Conservation (phyloP, 306 rosid genomes). For the Betula pendula region DNA sequence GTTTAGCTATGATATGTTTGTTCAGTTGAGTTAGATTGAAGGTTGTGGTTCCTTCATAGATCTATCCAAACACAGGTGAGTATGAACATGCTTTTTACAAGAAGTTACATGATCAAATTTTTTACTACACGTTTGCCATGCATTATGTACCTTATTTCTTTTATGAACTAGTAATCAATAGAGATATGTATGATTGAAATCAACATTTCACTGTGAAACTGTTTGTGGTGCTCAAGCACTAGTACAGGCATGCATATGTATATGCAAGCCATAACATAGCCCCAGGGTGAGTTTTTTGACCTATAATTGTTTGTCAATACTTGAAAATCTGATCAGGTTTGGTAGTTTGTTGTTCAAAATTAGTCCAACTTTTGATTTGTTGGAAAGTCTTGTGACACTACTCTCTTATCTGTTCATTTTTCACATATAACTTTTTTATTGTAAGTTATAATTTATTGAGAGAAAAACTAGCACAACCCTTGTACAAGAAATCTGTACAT, state of each 20-base stretch:
- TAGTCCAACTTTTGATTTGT: neutral
- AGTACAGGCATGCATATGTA: neutral
- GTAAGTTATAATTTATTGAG: no score
- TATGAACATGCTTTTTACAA: neutral
- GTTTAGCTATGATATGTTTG: neutral
- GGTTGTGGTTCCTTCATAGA: neutral
- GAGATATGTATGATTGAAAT: neutral
- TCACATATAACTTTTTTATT: no score
- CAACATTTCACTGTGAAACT: neutral
- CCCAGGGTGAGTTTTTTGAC: neutral
- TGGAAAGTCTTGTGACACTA: neutral
- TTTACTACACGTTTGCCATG: neutral
- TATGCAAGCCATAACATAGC: neutral
- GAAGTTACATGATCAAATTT: neutral
- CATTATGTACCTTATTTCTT: neutral
- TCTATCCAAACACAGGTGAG: neutral
- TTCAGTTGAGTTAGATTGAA: neutral
- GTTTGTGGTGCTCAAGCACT: neutral
- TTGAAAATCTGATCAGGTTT: neutral
- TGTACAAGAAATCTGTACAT: no score
- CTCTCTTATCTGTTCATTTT: neutral
- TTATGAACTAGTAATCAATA: neutral
- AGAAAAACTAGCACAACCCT: no score
- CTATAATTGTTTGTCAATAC: neutral
- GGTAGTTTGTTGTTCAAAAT: neutral